Conservation (phyloP, 1,284 basidiomycete genomes). For the Golubevia sp. region DNA sequence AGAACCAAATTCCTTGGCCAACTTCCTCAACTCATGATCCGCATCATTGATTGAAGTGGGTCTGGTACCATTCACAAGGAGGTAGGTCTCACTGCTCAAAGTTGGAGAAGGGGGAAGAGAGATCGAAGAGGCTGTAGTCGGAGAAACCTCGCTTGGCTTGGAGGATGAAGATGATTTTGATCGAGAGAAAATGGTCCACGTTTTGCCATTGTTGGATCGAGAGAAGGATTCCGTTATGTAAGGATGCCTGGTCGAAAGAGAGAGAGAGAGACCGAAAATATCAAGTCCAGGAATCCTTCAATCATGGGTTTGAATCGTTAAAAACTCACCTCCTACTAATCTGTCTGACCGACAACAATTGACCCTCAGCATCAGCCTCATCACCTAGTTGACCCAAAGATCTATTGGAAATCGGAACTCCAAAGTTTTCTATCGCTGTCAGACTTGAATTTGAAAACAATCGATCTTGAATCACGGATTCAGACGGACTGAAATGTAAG, state of each 20-base stretch:
- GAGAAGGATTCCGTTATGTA: conserved; percentile 27
- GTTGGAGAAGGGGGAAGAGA: neutral
- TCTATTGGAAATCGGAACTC: conserved; percentile 7
- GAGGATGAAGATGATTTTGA: neutral
- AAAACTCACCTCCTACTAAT: conserved; percentile 14
- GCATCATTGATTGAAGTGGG: conserved; percentile 27
- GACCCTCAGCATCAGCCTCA: conserved; percentile 21
- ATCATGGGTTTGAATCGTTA: neutral
- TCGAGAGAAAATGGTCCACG: conserved; percentile 17
- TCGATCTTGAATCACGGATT: conserved; percentile 15
- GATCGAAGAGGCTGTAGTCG: too few relatives aligned
- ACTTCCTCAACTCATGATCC: conserved; percentile 20
- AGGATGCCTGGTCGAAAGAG: conserved; percentile 2
- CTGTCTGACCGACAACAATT: conserved; percentile 21
- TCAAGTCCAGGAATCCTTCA: neutral
- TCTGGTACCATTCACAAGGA: conserved; percentile 29
- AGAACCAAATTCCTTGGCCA: conserved; percentile 28
- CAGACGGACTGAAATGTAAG: conserved; percentile 21
- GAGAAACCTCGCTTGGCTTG: neutral
- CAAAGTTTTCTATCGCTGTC: neutral
- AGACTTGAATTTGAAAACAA: neutral
- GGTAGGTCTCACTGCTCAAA: conserved; percentile 18
- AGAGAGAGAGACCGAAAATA: neutral
- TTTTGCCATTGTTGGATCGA: conserved; percentile 27
- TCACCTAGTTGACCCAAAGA: conserved; percentile 10